Base-by-base conservation (phyloP, 2,329 filamentous ascomycete species). In the Chaetomium sp. region DNA sequence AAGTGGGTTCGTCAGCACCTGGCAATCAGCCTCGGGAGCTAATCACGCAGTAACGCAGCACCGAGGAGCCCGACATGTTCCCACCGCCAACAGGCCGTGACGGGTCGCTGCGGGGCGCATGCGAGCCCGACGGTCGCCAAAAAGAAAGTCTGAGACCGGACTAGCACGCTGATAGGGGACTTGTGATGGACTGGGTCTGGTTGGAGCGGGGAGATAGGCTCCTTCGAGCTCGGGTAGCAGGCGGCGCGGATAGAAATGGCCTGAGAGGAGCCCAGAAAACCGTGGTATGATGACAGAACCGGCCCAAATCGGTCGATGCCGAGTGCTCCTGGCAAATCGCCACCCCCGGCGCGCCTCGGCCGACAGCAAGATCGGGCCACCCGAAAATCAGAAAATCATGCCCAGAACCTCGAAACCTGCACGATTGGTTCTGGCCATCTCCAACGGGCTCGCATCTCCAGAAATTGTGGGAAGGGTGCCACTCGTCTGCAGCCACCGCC, bases 221-320 rank as follows among this genome's bases (percentile, higher is more conserved):
- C 64, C 67, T 62, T 57, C 38, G 54, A 62, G 67, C 53, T 35
- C 64, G 66, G 58, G 57, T 66, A 47, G 64, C 57, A 62, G 65
- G 68, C 71, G 69, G 66, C 70, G 70, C 68, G 68, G 68, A 65
- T 67, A 68, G 68, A 74, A 74, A 74, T 75, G 73, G 74, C 65
- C 71, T 72, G 74, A 75, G 74, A 64, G 53, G 57, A 38, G 64
- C 62, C 68, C 64, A 69, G 61, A 63, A 68, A 68, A 54, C 64
- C 56, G 69, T 66, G 66, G 64, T 60, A 70, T 70, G 66, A 64
- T 68, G 70, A 61, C 68, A 69, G 67, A 69, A 68, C 62, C 57
- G 59, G 50, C 54, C 53, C 60, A 67, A 70, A 72, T 75, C 73
- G 71, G 73, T 72, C 73, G 72, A 75, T 74, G 60, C 72, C 72